Percentiles rank a stretch among this genome's conserved stretches.
These are phyloP conservation scores for Coemansia sp. DNA, from an alignment of 192 early-diverging fungal genomes.

Conservation along the genomic window DNA sequence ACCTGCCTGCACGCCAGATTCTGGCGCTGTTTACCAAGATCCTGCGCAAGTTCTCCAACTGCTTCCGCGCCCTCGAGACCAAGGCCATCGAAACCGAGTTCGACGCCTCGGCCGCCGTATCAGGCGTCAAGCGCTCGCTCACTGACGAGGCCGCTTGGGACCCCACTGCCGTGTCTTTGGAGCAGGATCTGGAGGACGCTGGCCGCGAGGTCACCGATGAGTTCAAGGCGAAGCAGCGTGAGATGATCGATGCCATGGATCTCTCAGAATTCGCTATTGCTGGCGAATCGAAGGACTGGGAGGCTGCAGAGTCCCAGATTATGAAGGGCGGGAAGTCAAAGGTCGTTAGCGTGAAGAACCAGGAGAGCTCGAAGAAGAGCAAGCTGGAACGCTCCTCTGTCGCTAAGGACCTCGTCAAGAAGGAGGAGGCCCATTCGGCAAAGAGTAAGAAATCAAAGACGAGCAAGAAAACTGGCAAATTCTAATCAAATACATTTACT, in stretches of 20 bases:
- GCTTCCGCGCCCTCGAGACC: slow-evolving; percentile 63
- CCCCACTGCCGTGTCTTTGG: slow-evolving; percentile 71
- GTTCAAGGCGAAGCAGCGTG: slow-evolving; percentile 71
- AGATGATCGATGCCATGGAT: slow-evolving; percentile 77
- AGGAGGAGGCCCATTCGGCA: slow-evolving; percentile 26
- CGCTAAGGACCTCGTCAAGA: slow-evolving; percentile 23
- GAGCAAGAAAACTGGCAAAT: slow-evolving; percentile 41
- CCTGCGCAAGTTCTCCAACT: slow-evolving; percentile 79
- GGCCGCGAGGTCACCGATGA: slow-evolving; percentile 68
- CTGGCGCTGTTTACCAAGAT: slow-evolving; percentile 94
- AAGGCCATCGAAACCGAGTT: slow-evolving; percentile 26
- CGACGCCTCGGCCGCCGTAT: slow-evolving; percentile 12
- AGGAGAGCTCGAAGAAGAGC: slow-evolving; percentile 54
- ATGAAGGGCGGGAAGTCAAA: slow-evolving; percentile 54
- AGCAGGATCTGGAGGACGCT: slow-evolving; percentile 84
- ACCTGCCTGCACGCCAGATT: slow-evolving; percentile 78
- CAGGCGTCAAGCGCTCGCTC: slow-evolving; percentile 23
- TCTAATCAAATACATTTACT: slow-evolving; percentile 15
- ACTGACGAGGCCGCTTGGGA: slow-evolving; percentile 87
- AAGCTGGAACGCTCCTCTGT: slow-evolving; percentile 36
- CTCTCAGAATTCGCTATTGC: slow-evolving; percentile 76
- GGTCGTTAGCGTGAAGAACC: slow-evolving; percentile 75
- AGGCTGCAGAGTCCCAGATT: slow-evolving; percentile 65
- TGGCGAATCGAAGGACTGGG: slow-evolving; percentile 72
- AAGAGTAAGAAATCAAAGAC: slow-evolving; percentile 48